These are phyloP conservation scores for Solanum appendiculatum DNA, from an alignment of 257 asterid genomes.

Conservation along the genomic window DNA sequence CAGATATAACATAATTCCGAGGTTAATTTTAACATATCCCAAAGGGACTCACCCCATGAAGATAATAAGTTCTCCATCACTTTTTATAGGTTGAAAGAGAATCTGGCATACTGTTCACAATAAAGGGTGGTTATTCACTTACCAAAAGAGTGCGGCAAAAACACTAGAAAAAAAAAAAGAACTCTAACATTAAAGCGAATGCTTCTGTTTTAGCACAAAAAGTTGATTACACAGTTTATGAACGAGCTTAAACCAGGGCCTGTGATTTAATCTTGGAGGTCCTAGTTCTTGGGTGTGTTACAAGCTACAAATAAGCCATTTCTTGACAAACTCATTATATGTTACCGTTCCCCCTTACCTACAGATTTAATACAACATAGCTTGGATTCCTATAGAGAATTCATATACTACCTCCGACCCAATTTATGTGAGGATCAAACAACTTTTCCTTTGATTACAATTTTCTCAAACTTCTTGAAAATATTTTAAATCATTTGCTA, in stretches of 20 bases:
- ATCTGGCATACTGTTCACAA: not conserved
- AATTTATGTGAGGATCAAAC: not conserved
- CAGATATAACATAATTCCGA: not conserved
- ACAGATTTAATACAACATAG: not conserved
- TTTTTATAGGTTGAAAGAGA: not conserved
- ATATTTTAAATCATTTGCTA: not conserved
- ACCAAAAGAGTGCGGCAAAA: not conserved
- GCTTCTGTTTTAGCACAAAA: not conserved
- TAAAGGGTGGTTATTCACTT: not conserved
- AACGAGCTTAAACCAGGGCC: conserved; percentile 2
- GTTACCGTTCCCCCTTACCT: not conserved
- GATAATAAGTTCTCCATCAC: not conserved
- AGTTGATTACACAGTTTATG: not conserved
- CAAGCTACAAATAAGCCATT: not conserved
- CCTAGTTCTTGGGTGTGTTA: not conserved
- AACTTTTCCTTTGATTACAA: not conserved
- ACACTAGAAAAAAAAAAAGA: not conserved
- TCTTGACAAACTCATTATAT: not conserved
- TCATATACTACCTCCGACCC: not conserved
- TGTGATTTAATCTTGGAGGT: not conserved
- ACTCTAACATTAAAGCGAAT: not conserved
- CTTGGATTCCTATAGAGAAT: not conserved
- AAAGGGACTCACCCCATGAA: not conserved
- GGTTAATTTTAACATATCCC: not conserved
- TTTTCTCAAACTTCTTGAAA: not conserved